Percentiles rank a stretch among this genome's conserved stretches.
Evolutionary conservation across 495 filamentous ascomycete species (phyloP).

Genomic region (Penicillium coprophilum): DNA sequence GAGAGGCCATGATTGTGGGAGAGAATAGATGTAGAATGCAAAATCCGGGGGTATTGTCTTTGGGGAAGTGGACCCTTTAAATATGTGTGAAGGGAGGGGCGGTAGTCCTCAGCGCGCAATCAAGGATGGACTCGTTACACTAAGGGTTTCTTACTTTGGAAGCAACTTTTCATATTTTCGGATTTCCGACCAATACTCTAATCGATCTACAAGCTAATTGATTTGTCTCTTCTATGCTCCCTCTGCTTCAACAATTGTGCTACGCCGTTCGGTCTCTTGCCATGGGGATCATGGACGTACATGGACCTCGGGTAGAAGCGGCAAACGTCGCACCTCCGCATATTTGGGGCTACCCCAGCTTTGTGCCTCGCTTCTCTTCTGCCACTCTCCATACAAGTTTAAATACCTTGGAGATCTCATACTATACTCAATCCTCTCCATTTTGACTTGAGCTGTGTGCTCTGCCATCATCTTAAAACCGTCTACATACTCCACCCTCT

Average conservation of each 20-base stretch:
- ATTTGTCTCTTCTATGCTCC: neutral
- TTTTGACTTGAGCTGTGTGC: neutral
- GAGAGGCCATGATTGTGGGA: constrained; percentile 32
- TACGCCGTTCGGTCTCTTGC: too few species aligned
- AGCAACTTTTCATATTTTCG: neutral
- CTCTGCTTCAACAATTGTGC: neutral
- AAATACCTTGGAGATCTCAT: neutral
- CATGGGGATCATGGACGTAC: constrained; percentile 17
- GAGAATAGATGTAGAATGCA: constrained; percentile 5
- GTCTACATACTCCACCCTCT: constrained; percentile 7
- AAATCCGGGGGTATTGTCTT: neutral
- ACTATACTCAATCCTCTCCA: neutral
- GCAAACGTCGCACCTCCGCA: constrained; percentile 45
- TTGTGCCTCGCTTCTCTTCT: constrained; percentile 13
- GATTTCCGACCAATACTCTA: neutral
- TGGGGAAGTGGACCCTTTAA: constrained; percentile 14
- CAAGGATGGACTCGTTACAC: constrained; percentile 9
- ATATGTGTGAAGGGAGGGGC: constrained; percentile 11
- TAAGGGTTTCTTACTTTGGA: neutral
- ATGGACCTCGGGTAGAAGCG: constrained; percentile 39
- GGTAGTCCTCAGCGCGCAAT: constrained; percentile 30
- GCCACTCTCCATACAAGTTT: neutral
- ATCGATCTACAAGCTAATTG: neutral
- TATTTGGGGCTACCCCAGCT: constrained; percentile 29
- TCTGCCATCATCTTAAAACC: constrained; percentile 2